These are phyloP conservation scores for Fusarium kyushuense DNA, from an alignment of 2,329 filamentous ascomycete species.

Conservation along the genomic window DNA sequence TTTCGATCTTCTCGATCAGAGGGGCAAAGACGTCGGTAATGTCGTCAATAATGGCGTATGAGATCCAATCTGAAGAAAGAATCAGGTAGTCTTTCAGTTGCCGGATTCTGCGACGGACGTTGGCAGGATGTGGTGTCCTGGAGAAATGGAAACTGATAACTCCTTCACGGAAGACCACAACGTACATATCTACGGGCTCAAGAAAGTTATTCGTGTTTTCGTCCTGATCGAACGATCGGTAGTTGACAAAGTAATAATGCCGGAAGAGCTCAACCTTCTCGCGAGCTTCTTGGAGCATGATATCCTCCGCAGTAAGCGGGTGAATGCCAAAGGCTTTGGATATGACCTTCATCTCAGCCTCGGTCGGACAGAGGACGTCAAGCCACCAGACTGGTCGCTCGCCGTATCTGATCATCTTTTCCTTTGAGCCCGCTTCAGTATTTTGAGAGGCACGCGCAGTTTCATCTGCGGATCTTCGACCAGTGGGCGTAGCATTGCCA, in stretches of 20 bases:
- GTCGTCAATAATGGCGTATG: slow-evolving; percentile 97
- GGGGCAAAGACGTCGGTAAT: slow-evolving; percentile 97
- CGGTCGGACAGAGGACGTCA: slow-evolving; percentile 89
- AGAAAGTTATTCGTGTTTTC: slow-evolving; percentile 88
- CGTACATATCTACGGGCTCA: slow-evolving; percentile 96
- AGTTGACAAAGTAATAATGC: slow-evolving; percentile 99
- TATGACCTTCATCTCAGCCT: slow-evolving; percentile 94
- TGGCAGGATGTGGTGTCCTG: slow-evolving; percentile 95
- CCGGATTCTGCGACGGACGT: slow-evolving; percentile 91
- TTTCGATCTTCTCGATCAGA: slow-evolving; percentile 90
- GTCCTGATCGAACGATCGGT: slow-evolving; percentile 97
- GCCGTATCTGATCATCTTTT: slow-evolving; percentile 71
- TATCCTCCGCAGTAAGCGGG: slow-evolving; percentile 94
- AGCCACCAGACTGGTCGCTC: slow-evolving; percentile 97
- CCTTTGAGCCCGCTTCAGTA: slow-evolving; percentile 37
- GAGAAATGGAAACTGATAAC: slow-evolving; percentile 97
- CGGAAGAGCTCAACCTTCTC: slow-evolving; percentile 98
- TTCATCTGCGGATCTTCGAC: slow-evolving; percentile 55
- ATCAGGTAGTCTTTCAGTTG: slow-evolving; percentile 95
- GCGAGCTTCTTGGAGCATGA: slow-evolving; percentile 95
- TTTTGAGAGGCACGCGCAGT: slow-evolving; percentile 36
- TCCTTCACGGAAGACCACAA: slow-evolving; percentile 95
- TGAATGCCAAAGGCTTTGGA: slow-evolving; percentile 96
- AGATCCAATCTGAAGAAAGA: slow-evolving; percentile 96
- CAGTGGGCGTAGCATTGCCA: slow-evolving; percentile 62